Base-by-base conservation (phyloP, 192 early-diverging fungal genomes). In the Backusella macrospora region DNA sequence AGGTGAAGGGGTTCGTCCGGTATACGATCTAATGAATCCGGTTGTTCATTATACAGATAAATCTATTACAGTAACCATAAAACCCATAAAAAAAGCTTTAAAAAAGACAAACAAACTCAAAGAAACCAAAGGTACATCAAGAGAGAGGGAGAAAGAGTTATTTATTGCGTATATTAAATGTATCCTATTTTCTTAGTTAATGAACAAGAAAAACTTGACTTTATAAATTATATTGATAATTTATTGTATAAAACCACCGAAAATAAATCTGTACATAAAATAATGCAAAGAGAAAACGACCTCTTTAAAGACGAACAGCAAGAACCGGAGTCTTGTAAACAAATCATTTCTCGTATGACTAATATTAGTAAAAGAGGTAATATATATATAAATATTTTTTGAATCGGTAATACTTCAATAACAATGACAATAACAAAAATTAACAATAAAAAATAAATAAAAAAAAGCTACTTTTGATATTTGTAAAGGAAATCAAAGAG, bases 401-500 rank as follows among this genome's bases (percentile, higher is more conserved):
- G 34, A 5, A 63, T 63, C 8, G 6, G 4, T 38, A 12, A 13
- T 46, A 46, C 48, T 46, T 38, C 16, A 49, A 29, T 48, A 92
- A 90, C 88, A 13, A 86, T 85, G 45, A 2, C 2, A 34, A 2
- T 34, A 34, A 34, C 29, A 34, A 34, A 34, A 34, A n/a, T n/a
- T 34, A 34, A 34, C 2, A 34, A 34, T 2, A 34, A 34, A 34
- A 34, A 34, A 34, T 1, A 34, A 34, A 34, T 2, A 34, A 34
- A 34, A 34, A 34, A 55, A 55, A 59, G 52, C 52, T 1, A 59
- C 52, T 12, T 94, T 90, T 78, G 93, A 95, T 76, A 92, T 95
- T 42, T 93, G 94, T 76, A 94, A 93, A 80, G 90, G 89, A 67
- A 91, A 93, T 47, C 91, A 91, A 40, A 82, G 89, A 18, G 91